Evolutionary conservation across 148 eudicot species (phyloP).

Genomic region (Mesembryanthemum crystallinum): DNA sequence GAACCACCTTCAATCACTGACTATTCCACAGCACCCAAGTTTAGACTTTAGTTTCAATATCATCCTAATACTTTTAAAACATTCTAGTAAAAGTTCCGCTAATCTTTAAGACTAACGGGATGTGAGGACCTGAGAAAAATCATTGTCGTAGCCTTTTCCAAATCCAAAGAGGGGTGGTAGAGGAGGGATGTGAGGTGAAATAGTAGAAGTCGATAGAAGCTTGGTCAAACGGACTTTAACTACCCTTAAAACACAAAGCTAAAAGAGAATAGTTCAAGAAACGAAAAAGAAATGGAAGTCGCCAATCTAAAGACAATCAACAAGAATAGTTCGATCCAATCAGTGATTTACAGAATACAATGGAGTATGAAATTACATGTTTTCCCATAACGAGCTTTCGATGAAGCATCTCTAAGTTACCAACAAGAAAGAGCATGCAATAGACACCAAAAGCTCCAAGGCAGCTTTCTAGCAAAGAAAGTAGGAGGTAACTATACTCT

Average conservation of each 20-base stretch:
- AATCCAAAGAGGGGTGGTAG: too few species aligned
- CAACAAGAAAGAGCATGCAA: constrained; percentile 6
- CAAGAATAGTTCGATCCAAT: constrained; percentile 7
- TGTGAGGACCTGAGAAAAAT: too few species aligned
- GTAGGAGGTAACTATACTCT: background rate
- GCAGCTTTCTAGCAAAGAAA: constrained; percentile 15
- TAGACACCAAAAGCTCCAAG: constrained; percentile 15
- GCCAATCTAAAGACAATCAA: background rate
- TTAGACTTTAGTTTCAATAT: too few species aligned
- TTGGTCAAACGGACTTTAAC: too few species aligned
- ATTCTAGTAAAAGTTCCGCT: too few species aligned
- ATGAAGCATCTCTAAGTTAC: constrained; percentile 20
- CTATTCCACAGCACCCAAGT: background rate
- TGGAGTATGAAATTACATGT: constrained; percentile 17
- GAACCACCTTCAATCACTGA: background rate
- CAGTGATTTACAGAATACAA: constrained; percentile 14
- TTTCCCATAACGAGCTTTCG: constrained; percentile 20
- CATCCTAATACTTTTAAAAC: too few species aligned
- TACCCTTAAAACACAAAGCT: background rate
- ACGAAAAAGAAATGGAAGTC: too few species aligned
- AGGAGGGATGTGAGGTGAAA: too few species aligned
- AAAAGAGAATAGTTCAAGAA: too few species aligned
- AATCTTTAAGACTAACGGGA: too few species aligned
- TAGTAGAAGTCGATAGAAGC: too few species aligned
- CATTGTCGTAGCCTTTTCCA: too few species aligned